Evolutionary conservation across 75 land plant genomes (phyloP), one percentile per base, ranked within the genome.

Genomic region (Picea sitchensis): DNA sequence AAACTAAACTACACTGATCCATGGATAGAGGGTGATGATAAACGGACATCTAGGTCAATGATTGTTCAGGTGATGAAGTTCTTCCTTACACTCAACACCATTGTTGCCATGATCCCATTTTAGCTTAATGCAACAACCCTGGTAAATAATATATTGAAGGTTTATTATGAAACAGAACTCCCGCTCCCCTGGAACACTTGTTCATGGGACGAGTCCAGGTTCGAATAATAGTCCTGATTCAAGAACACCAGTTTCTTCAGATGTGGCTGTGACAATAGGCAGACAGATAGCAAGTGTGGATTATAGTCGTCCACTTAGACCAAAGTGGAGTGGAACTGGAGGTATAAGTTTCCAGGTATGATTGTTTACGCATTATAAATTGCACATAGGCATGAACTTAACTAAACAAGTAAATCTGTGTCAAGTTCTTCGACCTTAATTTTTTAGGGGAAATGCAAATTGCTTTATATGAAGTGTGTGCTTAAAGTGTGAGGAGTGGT

Each of bases 1-100:
- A 92, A 96, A 60, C 76, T 97, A 75, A 97, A 93, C 76, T 95
- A 91, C 81, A 97, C 93, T 32, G 98, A 97, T 72, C 99, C 99
- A 11, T 97, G 99, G 99, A 91, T 97, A 86, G 94, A 95, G 80
- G 99, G 98, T 62, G 99, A 97, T 90, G 95, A 97, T 68, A 97
- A 97, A 73, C 82, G 98, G 54, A 97, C 99, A 38, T 95, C 98
- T 34, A 84, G 96, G 62, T 81, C 94, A 61, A 90, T 97, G 32
- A 93, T 84, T 82, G 67, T 97, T 79, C 99, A 97, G 96, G 99
- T 95, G 68, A 67, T 78, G 2, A 31, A 36, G 13, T 4, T 61
- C 41, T 60, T 58, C 14, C 30, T 77, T 13, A 54, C 30, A 26
- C 0, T 51, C 12, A 9, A 9, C 2, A 2, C 9, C 56, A 51